Percentiles rank a stretch among this genome's conserved stretches.
These are phyloP conservation scores for Pseudocercospora crystallina DNA, from an alignment of 2,329 filamentous ascomycete genomes.

Conservation along the genomic window DNA sequence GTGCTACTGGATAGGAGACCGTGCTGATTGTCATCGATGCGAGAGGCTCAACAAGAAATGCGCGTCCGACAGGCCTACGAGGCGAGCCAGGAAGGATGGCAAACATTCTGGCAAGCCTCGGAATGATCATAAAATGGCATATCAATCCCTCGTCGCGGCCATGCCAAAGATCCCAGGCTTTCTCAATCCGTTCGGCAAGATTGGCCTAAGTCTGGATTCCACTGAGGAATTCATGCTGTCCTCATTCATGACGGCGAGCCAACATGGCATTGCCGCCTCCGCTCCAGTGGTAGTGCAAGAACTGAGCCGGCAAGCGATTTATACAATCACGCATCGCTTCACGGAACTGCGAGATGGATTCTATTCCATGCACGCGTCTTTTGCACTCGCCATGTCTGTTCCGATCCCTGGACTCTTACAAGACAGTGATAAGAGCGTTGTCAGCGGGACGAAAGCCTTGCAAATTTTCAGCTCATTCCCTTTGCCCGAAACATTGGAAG, in stretches of 20 bases:
- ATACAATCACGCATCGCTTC: neutral
- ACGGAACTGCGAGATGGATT: conserved; percentile 10
- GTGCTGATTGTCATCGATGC: conserved; percentile 4
- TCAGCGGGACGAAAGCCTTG: conserved; percentile 1
- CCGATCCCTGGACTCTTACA: neutral
- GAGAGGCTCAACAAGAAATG: conserved; percentile 5
- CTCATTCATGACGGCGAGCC: neutral
- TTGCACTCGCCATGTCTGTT: neutral
- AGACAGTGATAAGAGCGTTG: neutral
- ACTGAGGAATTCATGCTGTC: neutral
- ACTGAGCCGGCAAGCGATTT: conserved; percentile 1
- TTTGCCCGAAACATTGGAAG: neutral
- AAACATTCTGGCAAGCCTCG: conserved; percentile 6
- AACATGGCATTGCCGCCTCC: neutral
- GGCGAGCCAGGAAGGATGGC: neutral
- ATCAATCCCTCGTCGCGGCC: too few species aligned
- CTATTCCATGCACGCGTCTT: conserved; percentile 3
- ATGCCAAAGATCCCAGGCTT: too few species aligned
- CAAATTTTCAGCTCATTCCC: neutral
- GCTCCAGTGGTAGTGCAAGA: conserved; percentile 7
- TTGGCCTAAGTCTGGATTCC: too few species aligned
- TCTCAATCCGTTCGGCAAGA: too few species aligned
- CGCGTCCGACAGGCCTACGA: neutral
- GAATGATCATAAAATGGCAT: neutral
- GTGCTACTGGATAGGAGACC: neutral